Base-by-base conservation (phyloP, 148 eudicot species). In the Oxyria digyna region DNA sequence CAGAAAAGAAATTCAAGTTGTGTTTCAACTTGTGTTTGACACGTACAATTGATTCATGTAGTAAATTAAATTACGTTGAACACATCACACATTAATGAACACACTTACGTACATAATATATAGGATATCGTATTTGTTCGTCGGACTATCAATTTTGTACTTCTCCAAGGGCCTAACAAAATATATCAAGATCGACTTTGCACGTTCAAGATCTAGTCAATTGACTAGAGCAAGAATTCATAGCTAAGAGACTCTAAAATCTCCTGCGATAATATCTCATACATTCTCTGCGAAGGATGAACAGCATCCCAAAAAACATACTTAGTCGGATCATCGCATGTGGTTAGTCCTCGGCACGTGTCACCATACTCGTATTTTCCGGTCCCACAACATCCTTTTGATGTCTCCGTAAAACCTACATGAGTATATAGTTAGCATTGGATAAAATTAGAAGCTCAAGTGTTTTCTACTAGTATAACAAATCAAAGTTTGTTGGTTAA, bases 251-350 rank as follows among this genome's bases (percentile, higher is more conserved):
- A 21, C 26, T 73, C 57, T 67, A 84, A 35, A 64, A 79, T 81
- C 46, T 73, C 72, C 12, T 71, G 71, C 15, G 85, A 81, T 10
- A 80, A 7, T n/a, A 84, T 77, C 64, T 78, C 50, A 46, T 84
- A 82, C 80, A 77, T 77, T 20, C 42, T 77, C 57, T 84, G 55
- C 4, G 83, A 77, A n/a, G 79, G 81, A 74, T 84, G 88, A 72
- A 82, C 69, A 0, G 88, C 85, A 35, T 84, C 88, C 88, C 88
- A 84, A 45, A 76, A 84, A 8, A 84, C 76, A 26, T 77, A 82
- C 41, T 78, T 78, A 13, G 52, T 74, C 13, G 75, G 83, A 67
- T 82, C 85, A 9, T 57, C 45, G 49, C 88, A 84, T 0, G 85
- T 80, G 8, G 24, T 72, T 75, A 73, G 42, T 4, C 78, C 81